phyloP scores from a whole-genome alignment of 257 asterid genomes.

The Linaria vulgaris region DNA sequence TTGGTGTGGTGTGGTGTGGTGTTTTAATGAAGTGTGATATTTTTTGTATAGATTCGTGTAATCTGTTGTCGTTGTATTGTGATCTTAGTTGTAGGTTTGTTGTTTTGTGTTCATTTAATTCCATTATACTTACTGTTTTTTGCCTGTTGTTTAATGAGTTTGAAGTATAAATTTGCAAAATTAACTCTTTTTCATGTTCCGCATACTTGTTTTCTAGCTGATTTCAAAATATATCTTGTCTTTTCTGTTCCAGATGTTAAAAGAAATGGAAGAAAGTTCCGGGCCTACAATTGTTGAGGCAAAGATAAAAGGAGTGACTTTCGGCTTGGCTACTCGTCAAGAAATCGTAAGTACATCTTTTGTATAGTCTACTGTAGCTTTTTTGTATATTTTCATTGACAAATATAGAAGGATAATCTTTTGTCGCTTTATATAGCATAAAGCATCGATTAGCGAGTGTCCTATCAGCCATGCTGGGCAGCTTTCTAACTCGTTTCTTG shows the following conservation, averaged over 20 bases:
- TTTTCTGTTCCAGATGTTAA: constrained; percentile 30
- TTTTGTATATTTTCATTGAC: no score
- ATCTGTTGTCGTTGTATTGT: no score
- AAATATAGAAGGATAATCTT: no score
- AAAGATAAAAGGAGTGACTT: constrained; percentile 53
- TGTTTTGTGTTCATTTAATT: no score
- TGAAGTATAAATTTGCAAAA: no score
- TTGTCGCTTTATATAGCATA: constrained; percentile 44
- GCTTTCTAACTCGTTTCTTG: constrained; percentile 90
- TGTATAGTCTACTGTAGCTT: constrained; percentile 18
- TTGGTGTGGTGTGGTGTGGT: no score
- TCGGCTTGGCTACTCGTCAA: constrained; percentile 74
- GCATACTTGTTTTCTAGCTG: constrained; percentile 15
- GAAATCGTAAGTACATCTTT: constrained; percentile 66
- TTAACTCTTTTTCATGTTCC: background rate
- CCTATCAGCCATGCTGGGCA: constrained; percentile 90
- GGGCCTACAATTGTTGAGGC: constrained; percentile 45
- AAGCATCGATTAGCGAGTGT: constrained; percentile 79
- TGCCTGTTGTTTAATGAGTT: no score
- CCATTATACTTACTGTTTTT: no score
- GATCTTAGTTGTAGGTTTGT: no score
- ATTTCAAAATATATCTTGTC: constrained; percentile 15
- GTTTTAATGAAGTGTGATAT: no score
- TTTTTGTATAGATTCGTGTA: no score
- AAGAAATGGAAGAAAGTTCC: constrained; percentile 63